phyloP scores from a whole-genome alignment of 257 asterid genomes.

The Solanum microdontum region DNA sequence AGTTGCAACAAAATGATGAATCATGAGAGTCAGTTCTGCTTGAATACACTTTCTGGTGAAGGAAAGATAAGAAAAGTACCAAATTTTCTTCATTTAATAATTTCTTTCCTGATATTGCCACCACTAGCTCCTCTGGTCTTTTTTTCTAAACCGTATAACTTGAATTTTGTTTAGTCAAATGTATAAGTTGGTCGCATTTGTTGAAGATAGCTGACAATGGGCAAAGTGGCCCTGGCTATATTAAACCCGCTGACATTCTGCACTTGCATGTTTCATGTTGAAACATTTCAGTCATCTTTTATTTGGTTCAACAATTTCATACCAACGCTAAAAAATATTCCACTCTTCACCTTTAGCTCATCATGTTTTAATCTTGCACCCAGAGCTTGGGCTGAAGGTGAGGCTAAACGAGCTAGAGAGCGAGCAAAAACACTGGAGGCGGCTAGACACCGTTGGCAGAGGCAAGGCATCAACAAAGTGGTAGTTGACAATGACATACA shows the following conservation, averaged over 20 bases:
- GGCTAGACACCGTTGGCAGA: slow-evolving; percentile 75
- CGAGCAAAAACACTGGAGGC: slow-evolving; percentile 71
- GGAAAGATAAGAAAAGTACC: no score
- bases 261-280: not conserved
- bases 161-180: not conserved
- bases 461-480: slow-evolving; percentile 69
- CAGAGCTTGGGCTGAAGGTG: slow-evolving; percentile 93
- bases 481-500: slow-evolving; percentile 68
- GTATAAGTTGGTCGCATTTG: not conserved
- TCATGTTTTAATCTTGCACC: not conserved
- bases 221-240: not conserved
- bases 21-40: not conserved
- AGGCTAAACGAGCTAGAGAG: slow-evolving; percentile 82
- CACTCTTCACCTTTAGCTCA: not conserved
- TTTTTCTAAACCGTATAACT: not conserved
- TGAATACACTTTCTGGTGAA: not conserved
- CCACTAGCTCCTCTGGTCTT: not conserved
- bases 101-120: not conserved
- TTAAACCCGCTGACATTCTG: not conserved
- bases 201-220: not conserved
- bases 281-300: not conserved
- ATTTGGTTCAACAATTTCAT: not conserved
- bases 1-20: not conserved
- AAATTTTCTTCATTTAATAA: no score
- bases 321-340: not conserved